A percentile compares a stretch with the other conserved stretches of the same genome.
Conservation (phyloP, 2,329 filamentous ascomycete species). For the Aspergillus clavatus region DNA sequence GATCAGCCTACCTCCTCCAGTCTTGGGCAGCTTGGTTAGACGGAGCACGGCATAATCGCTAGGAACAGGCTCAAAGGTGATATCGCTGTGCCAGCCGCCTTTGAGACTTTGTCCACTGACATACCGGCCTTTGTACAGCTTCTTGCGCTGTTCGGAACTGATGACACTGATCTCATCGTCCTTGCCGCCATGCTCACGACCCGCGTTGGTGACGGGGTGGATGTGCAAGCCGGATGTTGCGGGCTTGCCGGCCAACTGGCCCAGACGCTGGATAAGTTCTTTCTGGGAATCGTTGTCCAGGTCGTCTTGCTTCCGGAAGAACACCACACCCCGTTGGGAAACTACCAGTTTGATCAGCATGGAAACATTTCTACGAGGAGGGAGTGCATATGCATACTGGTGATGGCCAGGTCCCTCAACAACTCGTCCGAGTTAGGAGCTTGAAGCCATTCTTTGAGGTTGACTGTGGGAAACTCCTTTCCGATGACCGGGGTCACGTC, state of each 20-base stretch:
- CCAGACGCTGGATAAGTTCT: slow-evolving; percentile 47
- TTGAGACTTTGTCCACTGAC: slow-evolving; percentile 26
- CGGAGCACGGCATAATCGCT: slow-evolving; percentile 47
- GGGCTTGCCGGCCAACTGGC: slow-evolving; percentile 46
- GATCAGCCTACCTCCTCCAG: slow-evolving; percentile 35
- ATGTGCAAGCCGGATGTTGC: slow-evolving; percentile 43
- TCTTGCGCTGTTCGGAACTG: slow-evolving; percentile 38
- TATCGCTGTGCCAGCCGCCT: slow-evolving; percentile 47
- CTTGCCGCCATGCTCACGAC: slow-evolving; percentile 42
- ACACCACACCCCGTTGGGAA: slow-evolving; percentile 50
- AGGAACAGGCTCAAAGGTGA: slow-evolving; percentile 46
- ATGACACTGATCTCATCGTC: slow-evolving; percentile 50
- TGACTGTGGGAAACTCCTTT: slow-evolving; percentile 43
- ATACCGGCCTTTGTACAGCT: slow-evolving; percentile 36
- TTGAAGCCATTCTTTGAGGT: slow-evolving; percentile 46
- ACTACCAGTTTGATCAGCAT: slow-evolving; percentile 28
- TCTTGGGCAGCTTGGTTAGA: slow-evolving; percentile 39
- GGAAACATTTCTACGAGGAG: background rate
- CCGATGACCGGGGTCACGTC: slow-evolving; percentile 51
- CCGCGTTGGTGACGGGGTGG: slow-evolving; percentile 47
- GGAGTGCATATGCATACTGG: slow-evolving; percentile 20
- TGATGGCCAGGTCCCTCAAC: slow-evolving; percentile 33
- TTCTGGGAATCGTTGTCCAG: slow-evolving; percentile 51
- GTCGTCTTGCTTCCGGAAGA: slow-evolving; percentile 50
- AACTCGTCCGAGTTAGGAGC: slow-evolving; percentile 35